These are phyloP conservation scores for Zygotorulaspora sp. DNA, from an alignment of 805 yeast species.

Conservation along the genomic window DNA sequence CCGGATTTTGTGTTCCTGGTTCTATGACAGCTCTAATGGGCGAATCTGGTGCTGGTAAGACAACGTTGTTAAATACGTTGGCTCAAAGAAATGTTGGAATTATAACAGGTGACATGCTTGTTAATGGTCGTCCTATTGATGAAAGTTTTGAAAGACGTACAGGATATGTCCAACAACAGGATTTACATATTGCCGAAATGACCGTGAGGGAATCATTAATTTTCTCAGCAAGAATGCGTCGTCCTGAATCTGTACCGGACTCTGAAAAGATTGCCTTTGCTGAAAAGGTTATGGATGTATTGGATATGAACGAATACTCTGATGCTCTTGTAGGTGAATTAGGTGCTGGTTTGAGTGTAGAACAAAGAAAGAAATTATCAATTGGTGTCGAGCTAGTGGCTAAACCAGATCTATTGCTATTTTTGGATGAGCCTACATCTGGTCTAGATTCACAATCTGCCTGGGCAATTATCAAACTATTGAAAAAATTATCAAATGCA, in stretches of 20 bases:
- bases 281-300: conserved; percentile 45
- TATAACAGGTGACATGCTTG: conserved; percentile 52
- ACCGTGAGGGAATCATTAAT: conserved; percentile 38
- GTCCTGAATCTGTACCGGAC: conserved; percentile 44
- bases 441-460: conserved; percentile 51
- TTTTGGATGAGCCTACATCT: conserved; percentile 52
- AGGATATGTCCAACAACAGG: conserved; percentile 56
- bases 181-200: conserved; percentile 42
- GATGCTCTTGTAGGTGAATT: conserved; percentile 49
- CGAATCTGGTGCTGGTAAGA: conserved; percentile 62
- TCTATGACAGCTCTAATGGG: conserved; percentile 60
- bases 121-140: conserved; percentile 49
- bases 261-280: conserved; percentile 44
- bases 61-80: conserved; percentile 50
- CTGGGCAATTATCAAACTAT: conserved; percentile 46
- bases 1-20: conserved; percentile 49
- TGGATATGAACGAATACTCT: conserved; percentile 50
- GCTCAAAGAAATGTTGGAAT: conserved; percentile 52
- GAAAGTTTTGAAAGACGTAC: conserved; percentile 49
- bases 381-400: conserved; percentile 47
- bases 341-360: conserved; percentile 42
- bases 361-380: conserved; percentile 42
- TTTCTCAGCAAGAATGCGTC: conserved; percentile 47
- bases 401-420: conserved; percentile 43
- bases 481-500: conserved; percentile 42